A percentile compares a stretch with the other conserved stretches of the same genome.
Conservation (phyloP, 2,329 filamentous ascomycete genomes). For the Monilinia vaccinii-corymbosi region DNA sequence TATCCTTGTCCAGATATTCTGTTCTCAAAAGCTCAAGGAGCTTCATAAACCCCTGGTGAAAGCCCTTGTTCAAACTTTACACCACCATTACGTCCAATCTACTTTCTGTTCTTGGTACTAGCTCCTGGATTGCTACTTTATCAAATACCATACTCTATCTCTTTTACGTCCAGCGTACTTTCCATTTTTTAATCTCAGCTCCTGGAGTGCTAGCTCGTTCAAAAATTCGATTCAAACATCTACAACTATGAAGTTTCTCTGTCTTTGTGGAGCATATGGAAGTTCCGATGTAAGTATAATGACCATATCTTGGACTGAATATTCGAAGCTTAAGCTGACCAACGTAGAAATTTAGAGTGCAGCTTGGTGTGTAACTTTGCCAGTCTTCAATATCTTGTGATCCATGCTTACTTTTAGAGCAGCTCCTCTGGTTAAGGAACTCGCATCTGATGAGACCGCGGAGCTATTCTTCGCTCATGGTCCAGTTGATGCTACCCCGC, state of each 20-base stretch:
- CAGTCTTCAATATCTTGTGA: not conserved
- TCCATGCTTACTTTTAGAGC: conserved; percentile 12
- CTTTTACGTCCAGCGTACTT: not conserved
- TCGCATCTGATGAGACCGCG: conserved; percentile 37
- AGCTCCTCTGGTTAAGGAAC: conserved; percentile 42
- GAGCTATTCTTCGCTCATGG: conserved; percentile 45
- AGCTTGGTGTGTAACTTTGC: conserved; percentile 34
- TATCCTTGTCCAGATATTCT: not conserved
- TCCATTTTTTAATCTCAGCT: not conserved
- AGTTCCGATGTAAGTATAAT: conserved; percentile 40
- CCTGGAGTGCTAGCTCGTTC: not conserved
- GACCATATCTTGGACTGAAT: conserved; percentile 10
- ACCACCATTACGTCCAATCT: not conserved
- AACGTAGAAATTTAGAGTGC: conserved; percentile 46
- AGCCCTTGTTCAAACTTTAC: not conserved
- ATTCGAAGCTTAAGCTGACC: conserved; percentile 11
- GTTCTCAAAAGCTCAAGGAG: not conserved
- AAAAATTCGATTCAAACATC: not conserved
- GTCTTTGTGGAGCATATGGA: conserved; percentile 48
- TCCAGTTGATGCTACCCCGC: conserved; percentile 40
- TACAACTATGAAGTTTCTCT: conserved; percentile 43
- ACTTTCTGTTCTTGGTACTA: not conserved
- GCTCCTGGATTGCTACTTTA: not conserved
- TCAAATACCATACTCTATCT: not conserved
- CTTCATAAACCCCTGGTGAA: not conserved